A percentile compares a stretch with the other conserved stretches of the same genome.
These are phyloP conservation scores for Lentinula detonsa DNA, from an alignment of 768 basidiomycete genomes.

Conservation along the genomic window DNA sequence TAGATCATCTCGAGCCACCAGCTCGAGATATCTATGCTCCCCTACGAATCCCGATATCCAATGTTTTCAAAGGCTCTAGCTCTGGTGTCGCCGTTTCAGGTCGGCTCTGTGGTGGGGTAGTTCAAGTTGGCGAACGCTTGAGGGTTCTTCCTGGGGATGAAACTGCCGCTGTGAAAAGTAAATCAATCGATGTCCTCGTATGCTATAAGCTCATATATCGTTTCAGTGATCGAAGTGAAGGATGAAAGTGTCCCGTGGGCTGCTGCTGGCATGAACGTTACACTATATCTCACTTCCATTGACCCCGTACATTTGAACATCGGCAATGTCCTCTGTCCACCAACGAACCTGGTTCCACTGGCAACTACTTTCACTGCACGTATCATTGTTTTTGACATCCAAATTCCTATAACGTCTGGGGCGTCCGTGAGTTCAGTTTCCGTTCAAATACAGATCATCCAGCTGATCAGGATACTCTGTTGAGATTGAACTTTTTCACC, in stretches of 20 bases:
- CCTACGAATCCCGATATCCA: conserved; percentile 84
- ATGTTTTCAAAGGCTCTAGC: conserved; percentile 88
- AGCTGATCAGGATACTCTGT: not conserved
- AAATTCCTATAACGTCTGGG: conserved; percentile 83
- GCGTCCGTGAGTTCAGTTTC: conserved; percentile 52
- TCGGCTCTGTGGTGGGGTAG: conserved; percentile 77
- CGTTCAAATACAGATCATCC: not conserved
- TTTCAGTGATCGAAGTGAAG: conserved; percentile 79
- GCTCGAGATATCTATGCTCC: conserved; percentile 69
- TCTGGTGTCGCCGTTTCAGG: conserved; percentile 78
- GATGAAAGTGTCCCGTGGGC: conserved; percentile 78
- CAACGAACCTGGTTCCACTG: conserved; percentile 64
- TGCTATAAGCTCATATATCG: not conserved
- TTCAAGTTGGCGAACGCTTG: conserved; percentile 88
- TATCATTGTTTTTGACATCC: conserved; percentile 91
- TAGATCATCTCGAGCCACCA: conserved; percentile 82
- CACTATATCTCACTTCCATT: conserved; percentile 73
- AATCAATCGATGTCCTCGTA: conserved; percentile 9
- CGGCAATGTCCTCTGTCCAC: conserved; percentile 85
- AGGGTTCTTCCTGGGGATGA: conserved; percentile 92
- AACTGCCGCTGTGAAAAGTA: conserved; percentile 70
- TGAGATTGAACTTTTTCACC: conserved; percentile 91
- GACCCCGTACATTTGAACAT: conserved; percentile 84
- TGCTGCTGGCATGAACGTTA: conserved; percentile 85
- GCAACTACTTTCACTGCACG: conserved; percentile 76